Percentiles rank a stretch among this genome's conserved stretches.
phyloP scores from a whole-genome alignment of 352 stramenopile genomes.

The Phytophthora pini region DNA sequence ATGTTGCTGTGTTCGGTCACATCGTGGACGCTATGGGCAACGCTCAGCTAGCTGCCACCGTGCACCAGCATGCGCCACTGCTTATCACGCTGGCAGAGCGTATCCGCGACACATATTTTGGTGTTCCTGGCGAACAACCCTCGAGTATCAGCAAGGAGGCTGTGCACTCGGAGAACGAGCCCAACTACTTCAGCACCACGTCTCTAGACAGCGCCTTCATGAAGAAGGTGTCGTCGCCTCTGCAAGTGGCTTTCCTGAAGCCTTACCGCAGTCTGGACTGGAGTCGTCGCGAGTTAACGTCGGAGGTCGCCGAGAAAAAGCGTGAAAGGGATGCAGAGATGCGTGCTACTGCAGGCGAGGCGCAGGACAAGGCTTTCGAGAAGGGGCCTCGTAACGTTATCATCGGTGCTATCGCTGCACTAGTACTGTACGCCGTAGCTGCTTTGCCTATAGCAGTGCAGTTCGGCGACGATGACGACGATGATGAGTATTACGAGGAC shows the following conservation, averaged over 20 bases:
- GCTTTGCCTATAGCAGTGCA: constrained; percentile 66
- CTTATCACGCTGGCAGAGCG: constrained; percentile 76
- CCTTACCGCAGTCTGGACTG: constrained; percentile 88
- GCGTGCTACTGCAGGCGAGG: constrained; percentile 19
- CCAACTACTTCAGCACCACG: constrained; percentile 65
- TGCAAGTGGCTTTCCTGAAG: constrained; percentile 75
- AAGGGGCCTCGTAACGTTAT: constrained; percentile 86
- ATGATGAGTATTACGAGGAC: constrained; percentile 53
- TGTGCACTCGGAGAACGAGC: constrained; percentile 75
- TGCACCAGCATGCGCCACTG: constrained; percentile 79
- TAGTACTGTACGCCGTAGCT: constrained; percentile 79
- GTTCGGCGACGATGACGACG: constrained; percentile 45
- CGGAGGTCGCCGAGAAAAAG: constrained; percentile 63
- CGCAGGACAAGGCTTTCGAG: constrained; percentile 53
- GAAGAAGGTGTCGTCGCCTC: constrained; percentile 62
- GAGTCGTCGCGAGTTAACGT: constrained; percentile 73
- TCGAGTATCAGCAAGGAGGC: constrained; percentile 46
- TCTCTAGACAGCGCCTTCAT: constrained; percentile 64
- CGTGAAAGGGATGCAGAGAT: constrained; percentile 38
- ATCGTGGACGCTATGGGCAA: constrained; percentile 82
- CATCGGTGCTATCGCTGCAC: constrained; percentile 70
- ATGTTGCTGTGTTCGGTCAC: constrained; percentile 86
- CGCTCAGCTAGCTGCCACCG: constrained; percentile 65
- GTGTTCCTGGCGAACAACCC: constrained; percentile 41
- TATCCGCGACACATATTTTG: constrained; percentile 80